These are phyloP conservation scores for Oryza glumipatula DNA, from an alignment of 176 grass and related monocot species.

Conservation along the genomic window DNA sequence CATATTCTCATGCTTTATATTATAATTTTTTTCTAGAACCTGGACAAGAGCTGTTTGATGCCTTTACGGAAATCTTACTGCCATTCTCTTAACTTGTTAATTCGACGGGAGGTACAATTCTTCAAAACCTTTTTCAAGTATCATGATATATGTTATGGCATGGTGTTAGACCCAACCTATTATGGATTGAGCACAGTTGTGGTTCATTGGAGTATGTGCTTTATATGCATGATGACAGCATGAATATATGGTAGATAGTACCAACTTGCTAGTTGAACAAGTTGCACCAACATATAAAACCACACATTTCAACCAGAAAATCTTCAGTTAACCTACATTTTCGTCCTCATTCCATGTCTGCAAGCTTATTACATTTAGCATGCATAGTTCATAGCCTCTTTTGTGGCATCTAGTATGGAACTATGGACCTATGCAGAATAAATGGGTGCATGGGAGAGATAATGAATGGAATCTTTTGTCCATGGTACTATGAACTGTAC, in stretches of 20 bases:
- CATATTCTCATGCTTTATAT: slow-evolving; percentile 24
- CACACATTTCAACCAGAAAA: no score
- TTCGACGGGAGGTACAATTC: slow-evolving; percentile 80
- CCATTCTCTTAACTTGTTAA: slow-evolving; percentile 87
- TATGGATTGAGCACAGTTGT: background rate
- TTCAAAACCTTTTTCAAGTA: background rate
- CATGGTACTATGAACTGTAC: no score
- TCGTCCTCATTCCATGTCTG: no score
- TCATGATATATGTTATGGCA: background rate
- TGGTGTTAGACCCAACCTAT: background rate
- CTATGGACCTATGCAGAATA: no score
- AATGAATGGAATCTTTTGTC: no score
- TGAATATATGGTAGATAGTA: background rate
- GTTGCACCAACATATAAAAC: no score
- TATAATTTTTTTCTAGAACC: slow-evolving; percentile 63
- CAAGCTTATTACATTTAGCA: no score
- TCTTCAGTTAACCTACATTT: no score
- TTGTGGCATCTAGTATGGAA: no score
- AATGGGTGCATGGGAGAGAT: no score
- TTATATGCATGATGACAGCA: background rate
- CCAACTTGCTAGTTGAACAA: no score
- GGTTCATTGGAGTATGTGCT: background rate
- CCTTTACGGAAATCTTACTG: slow-evolving; percentile 93
- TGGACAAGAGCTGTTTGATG: slow-evolving; percentile 87
- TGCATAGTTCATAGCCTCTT: no score